Base-by-base conservation (phyloP, 805 yeast species). In the Wickerhamomyces pijperi region DNA sequence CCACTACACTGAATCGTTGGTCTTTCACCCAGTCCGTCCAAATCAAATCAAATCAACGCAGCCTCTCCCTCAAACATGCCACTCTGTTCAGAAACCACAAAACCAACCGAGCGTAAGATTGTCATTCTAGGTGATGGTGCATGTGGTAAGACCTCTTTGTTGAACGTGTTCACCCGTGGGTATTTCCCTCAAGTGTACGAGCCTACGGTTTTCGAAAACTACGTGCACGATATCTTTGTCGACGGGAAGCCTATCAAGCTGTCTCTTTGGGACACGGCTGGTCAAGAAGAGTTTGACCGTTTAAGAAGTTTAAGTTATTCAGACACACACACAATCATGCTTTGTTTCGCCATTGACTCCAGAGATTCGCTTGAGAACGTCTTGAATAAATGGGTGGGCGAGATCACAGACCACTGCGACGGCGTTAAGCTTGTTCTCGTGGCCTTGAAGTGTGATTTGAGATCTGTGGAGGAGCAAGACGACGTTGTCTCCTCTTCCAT, bases 121-220 rank as follows among this genome's bases (percentile, higher is more conserved):
- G 97, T 88, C 51, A 88, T 88, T 45, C 68, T 90, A 20, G 97
- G 97, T 37, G 97, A 90, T 63, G 97, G 97, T 75, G 97, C 97
- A 18, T 90, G 97, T 67, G 98, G 98, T 62, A 90, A 90, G 60
- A 90, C 98, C 2, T 88, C 97, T 11, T 68, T 92, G 39, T 68
- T 90, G 54, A 92, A 90, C 58, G 96, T 92, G 46, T 92, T 90
- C 65, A 92, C 98, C 5, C 70, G 96, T 50, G 98, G 98, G 2
- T 92, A 90, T 61, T 90, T 90, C 65, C 97, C 97, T 8, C 96
- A 92, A 58, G 97, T 90, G 17, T 90, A 90, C 60, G 98, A 88
- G 56, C 98, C 98, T 19, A 90, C 98, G 1, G 97, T 90, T 31
- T 90, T 92, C 62, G 97, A 90, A 58, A 90, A 90, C 64, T 90